Base-by-base conservation (phyloP, 495 filamentous ascomycete species). In the Penicillium taxi region DNA sequence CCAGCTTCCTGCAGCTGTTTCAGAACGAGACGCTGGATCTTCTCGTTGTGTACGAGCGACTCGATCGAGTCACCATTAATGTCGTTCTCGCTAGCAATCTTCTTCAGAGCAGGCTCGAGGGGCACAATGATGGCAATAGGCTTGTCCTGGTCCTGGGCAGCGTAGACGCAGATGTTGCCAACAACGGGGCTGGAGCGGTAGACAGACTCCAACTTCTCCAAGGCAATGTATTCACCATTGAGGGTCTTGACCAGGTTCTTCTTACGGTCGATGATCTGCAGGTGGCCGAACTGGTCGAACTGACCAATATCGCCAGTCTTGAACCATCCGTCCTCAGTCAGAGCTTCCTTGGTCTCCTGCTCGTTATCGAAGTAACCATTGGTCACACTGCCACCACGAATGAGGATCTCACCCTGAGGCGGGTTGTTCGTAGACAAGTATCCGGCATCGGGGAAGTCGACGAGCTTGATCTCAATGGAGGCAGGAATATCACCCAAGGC, bases 181-280 rank as follows among this genome's bases (percentile, higher is more conserved):
- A 96, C 88, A 2, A 96, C 75, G 5, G 82, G 72, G 4, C 78
- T 74, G 21, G 88, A 80, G 38, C 91, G 85, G 66, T 98, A 98
- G 43, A 94, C 70, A 3, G 87, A 89, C 67, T 98, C 91, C 35
- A 98, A 84, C 75, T 98, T 98, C 78, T 98, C 91, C 13, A 98
- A 74, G 21, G 91, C 91, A 56, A 98, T 95, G 63, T 98, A 98
- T 69, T 98, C 91, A 52, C 91, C 91, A 55, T 89, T 86, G 38
- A 84, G 70, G 2, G 88, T 98, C 80, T 96, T 96, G 59, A 94
- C 82, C 44, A 96, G 63, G 59, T 96, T 96, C 81, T 96, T 96
- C 84, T 94, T 96, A 52, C 88, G 84, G 63, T 96, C 88, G 51
- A 96, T 94, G 59, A 96, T 83, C 51, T 72, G 77, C 33, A 96